Evolutionary conservation across 768 basidiomycete species (phyloP).

Genomic region (Boletus rubescentipes): DNA sequence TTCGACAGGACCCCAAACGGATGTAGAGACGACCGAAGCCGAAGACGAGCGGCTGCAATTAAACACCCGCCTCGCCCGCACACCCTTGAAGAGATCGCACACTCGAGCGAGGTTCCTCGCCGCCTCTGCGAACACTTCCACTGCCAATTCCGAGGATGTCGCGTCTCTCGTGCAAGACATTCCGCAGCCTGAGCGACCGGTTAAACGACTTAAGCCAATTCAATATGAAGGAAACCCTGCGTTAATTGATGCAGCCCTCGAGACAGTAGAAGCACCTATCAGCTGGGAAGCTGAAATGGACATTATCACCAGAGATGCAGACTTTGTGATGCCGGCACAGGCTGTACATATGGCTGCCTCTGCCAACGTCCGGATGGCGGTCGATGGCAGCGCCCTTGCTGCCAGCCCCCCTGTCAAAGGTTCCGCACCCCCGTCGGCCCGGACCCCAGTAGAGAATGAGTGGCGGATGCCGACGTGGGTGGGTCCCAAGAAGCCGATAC

Average conservation of each 20-base stretch:
- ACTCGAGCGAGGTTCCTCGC: background rate
- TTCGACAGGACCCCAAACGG: slow-evolving; percentile 16
- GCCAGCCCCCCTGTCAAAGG: background rate
- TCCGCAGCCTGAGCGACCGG: slow-evolving; percentile 4
- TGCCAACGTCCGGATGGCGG: background rate
- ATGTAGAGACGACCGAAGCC: slow-evolving; percentile 22
- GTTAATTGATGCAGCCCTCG: slow-evolving; percentile 24
- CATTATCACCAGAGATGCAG: background rate
- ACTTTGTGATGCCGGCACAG: background rate
- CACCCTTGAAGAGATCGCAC: slow-evolving; percentile 2
- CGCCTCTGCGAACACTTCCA: background rate
- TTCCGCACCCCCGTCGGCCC: background rate
- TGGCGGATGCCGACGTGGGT: background rate
- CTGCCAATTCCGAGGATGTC: slow-evolving; percentile 13
- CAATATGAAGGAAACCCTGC: slow-evolving; percentile 19
- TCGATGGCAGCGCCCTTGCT: background rate
- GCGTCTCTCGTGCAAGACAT: background rate
- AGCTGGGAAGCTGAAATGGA: slow-evolving; percentile 17
- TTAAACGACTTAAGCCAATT: slow-evolving; percentile 22
- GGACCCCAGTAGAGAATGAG: background rate
- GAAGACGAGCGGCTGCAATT: slow-evolving; percentile 18
- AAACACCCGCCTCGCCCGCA: slow-evolving; percentile 13
- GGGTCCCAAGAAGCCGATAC: background rate
- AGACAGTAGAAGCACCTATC: slow-evolving; percentile 22
- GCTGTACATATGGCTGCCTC: background rate